Conservation (phyloP, 2,329 filamentous ascomycete genomes). For the Ceratocystiopsis minuta region DNA sequence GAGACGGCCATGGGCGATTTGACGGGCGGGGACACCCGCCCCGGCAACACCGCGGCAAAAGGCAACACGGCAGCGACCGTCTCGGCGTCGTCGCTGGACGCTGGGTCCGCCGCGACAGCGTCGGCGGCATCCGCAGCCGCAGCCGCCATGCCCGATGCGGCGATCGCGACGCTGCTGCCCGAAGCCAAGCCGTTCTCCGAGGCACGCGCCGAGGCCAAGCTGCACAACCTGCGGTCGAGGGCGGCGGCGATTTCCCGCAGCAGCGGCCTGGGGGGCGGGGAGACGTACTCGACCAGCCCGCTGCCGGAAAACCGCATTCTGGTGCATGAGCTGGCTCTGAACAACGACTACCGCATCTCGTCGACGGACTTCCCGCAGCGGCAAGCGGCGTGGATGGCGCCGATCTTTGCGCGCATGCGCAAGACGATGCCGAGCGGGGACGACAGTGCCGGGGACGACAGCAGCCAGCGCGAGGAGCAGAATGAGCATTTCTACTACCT, state of each 20-base stretch:
- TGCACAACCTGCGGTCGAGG: constrained; percentile 16
- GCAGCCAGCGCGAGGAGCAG: constrained; percentile 41
- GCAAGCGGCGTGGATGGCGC: constrained; percentile 28
- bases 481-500: constrained; percentile 46
- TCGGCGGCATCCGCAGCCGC: not conserved
- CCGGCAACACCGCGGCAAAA: not conserved
- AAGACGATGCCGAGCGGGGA: constrained; percentile 35
- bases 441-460: too few relatives aligned
- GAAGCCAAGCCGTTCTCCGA: constrained; percentile 1
- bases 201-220: constrained; percentile 16
- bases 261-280: not conserved
- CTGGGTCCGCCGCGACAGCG: not conserved
- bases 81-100: not conserved
- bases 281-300: constrained; percentile 16
- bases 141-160: not conserved
- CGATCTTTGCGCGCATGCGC: constrained; percentile 38
- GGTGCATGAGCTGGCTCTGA: constrained; percentile 64
- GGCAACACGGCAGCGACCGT: not conserved
- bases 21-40: not conserved
- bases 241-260: constrained; percentile 12
- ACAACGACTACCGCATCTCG: constrained; percentile 60
- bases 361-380: constrained; percentile 39
- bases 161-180: constrained; percentile 2
- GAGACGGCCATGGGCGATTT: constrained; percentile 22
- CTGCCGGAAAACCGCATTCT: constrained; percentile 58